phyloP scores from a whole-genome alignment of 257 asterid genomes.

The Osmanthus fragrans region DNA sequence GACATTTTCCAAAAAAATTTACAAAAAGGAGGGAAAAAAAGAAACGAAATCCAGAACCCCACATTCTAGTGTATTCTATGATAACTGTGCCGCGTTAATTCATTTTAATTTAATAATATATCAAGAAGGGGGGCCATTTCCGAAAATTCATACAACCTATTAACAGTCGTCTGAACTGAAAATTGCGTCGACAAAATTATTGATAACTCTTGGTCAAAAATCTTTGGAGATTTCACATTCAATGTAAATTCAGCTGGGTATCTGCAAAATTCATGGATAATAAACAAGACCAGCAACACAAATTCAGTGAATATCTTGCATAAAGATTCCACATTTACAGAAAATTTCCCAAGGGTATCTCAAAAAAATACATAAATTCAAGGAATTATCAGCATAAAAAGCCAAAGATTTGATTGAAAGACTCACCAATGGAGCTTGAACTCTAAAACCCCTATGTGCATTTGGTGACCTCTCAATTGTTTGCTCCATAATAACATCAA shows the following conservation, averaged over 20 bases:
- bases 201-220: not conserved
- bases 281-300: conserved; percentile 20
- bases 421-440: conserved; percentile 93
- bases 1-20: not conserved
- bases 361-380: conserved; percentile 18
- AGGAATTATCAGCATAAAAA: conserved; percentile 14
- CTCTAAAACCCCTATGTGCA: conserved; percentile 74
- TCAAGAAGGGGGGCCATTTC: not conserved
- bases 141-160: not conserved
- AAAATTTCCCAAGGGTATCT: conserved; percentile 28
- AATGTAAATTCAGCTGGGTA: conserved; percentile 24
- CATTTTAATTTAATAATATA: not conserved
- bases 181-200: not conserved
- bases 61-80: not conserved
- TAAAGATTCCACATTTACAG: conserved; percentile 24
- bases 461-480: conserved; percentile 73
- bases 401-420: conserved; percentile 12
- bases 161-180: not conserved
- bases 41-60: not conserved
- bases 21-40: not conserved
- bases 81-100: not conserved
- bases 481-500: conserved; percentile 55
- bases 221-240: not conserved
- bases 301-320: not conserved
- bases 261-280: conserved; percentile 22